phyloP scores from a whole-genome alignment of 495 filamentous ascomycete species.

The Annulohypoxylon moriforme region DNA sequence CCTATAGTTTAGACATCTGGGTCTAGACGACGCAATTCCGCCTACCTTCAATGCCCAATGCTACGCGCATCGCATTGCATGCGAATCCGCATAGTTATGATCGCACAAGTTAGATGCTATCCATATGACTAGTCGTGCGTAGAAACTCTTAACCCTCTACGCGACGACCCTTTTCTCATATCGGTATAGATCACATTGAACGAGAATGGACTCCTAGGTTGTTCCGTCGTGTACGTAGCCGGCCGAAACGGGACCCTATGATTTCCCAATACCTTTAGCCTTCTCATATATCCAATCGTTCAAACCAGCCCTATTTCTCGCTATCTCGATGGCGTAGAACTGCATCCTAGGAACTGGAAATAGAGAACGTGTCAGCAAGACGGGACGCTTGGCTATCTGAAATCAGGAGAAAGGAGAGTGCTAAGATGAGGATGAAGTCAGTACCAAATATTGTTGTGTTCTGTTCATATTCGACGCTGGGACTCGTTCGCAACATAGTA shows the following conservation, averaged over 20 bases:
- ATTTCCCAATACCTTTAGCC: conserved; percentile 54
- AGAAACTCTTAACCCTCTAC: background rate
- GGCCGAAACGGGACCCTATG: conserved; percentile 8
- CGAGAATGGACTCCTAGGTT: background rate
- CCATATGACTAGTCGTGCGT: background rate
- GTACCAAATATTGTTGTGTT: conserved; percentile 91
- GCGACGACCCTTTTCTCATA: background rate
- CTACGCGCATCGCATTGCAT: background rate
- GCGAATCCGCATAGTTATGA: background rate
- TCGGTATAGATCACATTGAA: background rate
- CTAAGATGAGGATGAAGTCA: conserved; percentile 16
- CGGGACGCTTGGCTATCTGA: background rate
- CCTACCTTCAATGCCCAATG: background rate
- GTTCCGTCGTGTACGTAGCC: background rate
- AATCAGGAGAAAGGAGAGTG: no score
- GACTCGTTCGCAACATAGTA: conserved; percentile 83
- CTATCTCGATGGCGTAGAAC: conserved; percentile 97
- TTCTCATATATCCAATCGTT: conserved; percentile 98
- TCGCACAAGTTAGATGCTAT: background rate
- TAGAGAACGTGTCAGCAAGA: background rate
- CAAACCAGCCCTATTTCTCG: conserved; percentile 85
- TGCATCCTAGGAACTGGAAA: conserved; percentile 85
- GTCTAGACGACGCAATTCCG: background rate
- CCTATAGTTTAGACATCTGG: background rate
- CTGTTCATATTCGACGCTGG: conserved; percentile 85